phyloP scores from a whole-genome alignment of 768 basidiomycete species.

The Omphalotus guepiniiformis region DNA sequence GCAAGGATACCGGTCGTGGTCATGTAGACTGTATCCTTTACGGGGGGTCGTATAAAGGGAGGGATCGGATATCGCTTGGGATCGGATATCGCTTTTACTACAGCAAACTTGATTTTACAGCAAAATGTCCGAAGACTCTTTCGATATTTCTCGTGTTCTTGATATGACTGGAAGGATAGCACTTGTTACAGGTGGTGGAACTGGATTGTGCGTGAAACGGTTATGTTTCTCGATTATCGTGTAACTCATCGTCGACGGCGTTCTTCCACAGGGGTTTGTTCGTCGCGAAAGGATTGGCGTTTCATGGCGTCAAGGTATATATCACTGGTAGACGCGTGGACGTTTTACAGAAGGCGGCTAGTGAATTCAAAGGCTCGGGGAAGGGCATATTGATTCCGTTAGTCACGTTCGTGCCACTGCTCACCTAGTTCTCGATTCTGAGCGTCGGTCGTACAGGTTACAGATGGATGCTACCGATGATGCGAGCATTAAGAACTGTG shows the following conservation, averaged over 20 bases:
- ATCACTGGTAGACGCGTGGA: constrained; percentile 1
- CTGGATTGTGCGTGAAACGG: not conserved
- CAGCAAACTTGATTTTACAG: too few relatives aligned
- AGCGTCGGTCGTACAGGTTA: not conserved
- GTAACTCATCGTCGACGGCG: not conserved
- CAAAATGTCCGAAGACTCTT: too few relatives aligned
- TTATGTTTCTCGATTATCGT: not conserved
- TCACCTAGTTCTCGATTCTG: not conserved
- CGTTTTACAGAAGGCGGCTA: constrained; percentile 1
- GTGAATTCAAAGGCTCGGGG: not conserved
- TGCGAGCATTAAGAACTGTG: not conserved
- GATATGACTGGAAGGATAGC: not conserved
- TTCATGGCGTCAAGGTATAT: not conserved
- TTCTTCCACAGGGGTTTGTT: not conserved
- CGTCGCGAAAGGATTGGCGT: not conserved
- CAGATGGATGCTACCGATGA: constrained; percentile 1
- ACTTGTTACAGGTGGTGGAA: not conserved
- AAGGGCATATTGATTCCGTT: not conserved
- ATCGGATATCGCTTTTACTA: too few relatives aligned
- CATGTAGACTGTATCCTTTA: too few relatives aligned
- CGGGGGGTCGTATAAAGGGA: too few relatives aligned
- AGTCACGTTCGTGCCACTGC: not conserved
- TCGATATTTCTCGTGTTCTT: too few relatives aligned
- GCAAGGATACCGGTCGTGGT: too few relatives aligned
- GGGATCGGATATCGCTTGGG: too few relatives aligned